Evolutionary conservation across 352 stramenopile genomes (phyloP), one percentile per base, ranked within the genome.

Genomic region (Phytophthora cryptogea): DNA sequence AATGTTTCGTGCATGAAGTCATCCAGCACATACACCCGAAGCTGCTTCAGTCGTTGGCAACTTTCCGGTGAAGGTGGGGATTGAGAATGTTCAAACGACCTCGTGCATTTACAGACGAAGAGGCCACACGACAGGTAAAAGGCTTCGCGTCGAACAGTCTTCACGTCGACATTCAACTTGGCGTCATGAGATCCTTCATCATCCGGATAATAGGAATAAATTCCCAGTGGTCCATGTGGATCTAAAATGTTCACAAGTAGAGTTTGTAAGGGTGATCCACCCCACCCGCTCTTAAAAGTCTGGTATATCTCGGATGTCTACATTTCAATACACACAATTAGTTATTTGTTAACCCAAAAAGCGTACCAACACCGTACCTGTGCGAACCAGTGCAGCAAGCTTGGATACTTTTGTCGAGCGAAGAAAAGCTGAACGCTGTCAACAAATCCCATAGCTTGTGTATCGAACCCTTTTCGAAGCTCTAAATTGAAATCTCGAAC

Each of bases 231-330:
- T 5, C 87, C 87, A 48, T 92, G 76, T 2, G 80, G 79, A 54
- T 95, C 87, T 7, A 95, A 72, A 4, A 89, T 68, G 31, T 95
- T 95, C 33, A 89, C 58, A 35, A 94, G 44, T 14, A 94, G 53
- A 8, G 80, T 89, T 53, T 82, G 76, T 44, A 95, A 41, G 49
- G 81, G 82, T 7, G 87, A 93, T 0, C 20, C 31, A 0, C 8
- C 28, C 82, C 85, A 95, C 0, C 87, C 85, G 1, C 23, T 66
- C 11, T 79, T 79, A 14, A 90, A 78, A 10, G 86, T 92, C 43
- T 92, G 85, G 54, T 94, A 95, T 11, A 76, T 86, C 20, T 91
- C 78, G 2, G 84, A 67, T 1, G 86, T 95, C 86, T 95, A 63
- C 23, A 60, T 32, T n/a, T 57, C 8, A 54, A 40, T 4, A 35